Conservation (phyloP, 2,329 filamentous ascomycete species). For the Emergomyces pasteurianus region DNA sequence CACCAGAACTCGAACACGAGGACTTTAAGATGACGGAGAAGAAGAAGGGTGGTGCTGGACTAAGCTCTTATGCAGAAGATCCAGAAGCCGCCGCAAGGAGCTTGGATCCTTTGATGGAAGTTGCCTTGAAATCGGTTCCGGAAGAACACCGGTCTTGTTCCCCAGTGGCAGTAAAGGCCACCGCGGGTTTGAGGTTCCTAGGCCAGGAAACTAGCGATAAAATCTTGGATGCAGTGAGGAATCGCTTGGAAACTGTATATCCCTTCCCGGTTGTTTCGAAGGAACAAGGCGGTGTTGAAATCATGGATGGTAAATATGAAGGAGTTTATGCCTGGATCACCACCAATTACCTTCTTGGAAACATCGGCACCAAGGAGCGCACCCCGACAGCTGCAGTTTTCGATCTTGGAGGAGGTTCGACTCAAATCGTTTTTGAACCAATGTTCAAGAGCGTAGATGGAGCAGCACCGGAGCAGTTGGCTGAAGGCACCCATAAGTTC, state of each 20-base stretch:
- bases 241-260: constrained; percentile 73
- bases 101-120: constrained; percentile 75
- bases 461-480: constrained; percentile 74
- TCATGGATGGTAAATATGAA: constrained; percentile 96
- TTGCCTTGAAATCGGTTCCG: constrained; percentile 73
- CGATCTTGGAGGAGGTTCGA: constrained; percentile 91
- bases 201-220: constrained; percentile 68
- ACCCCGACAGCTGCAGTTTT: constrained; percentile 88
- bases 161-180: constrained; percentile 94
- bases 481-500: constrained; percentile 93
- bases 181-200: constrained; percentile 80
- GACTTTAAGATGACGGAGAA: constrained; percentile 89
- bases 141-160: constrained; percentile 84
- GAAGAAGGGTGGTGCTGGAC: constrained; percentile 60
- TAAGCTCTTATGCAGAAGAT: constrained; percentile 80
- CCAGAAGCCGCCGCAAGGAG: constrained; percentile 80
- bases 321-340: constrained; percentile 99
- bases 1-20: constrained; percentile 88
- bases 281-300: constrained; percentile 76
- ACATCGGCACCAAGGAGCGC: constrained; percentile 87
- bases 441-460: constrained; percentile 67
- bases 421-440: constrained; percentile 97
- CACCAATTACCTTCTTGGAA: constrained; percentile 94
- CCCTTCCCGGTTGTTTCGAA: constrained; percentile 87
- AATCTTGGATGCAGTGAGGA: constrained; percentile 75